Conservation (phyloP, 345 rosid species). For the Schrenkiella parvula region DNA sequence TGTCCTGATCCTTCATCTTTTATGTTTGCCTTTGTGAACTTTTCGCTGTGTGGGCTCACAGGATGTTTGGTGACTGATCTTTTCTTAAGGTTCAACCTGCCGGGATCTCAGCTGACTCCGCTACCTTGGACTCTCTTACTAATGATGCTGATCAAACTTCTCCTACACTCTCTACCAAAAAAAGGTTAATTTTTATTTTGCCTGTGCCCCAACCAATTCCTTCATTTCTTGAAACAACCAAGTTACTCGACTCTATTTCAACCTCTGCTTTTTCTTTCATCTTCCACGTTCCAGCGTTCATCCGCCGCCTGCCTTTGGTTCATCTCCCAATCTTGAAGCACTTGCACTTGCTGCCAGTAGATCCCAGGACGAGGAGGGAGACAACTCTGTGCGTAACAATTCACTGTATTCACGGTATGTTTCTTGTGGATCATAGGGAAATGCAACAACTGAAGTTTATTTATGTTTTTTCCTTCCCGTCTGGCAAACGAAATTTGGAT, state of each 20-base stretch:
- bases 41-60: constrained; percentile 28
- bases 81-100: constrained; percentile 62
- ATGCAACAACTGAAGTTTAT: not conserved
- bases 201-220: not conserved
- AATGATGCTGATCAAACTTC: constrained; percentile 35
- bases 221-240: not conserved
- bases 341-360: constrained; percentile 65
- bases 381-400: constrained; percentile 75
- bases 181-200: constrained; percentile 47
- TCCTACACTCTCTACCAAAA: constrained; percentile 31
- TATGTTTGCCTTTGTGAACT: constrained; percentile 13
- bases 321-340: constrained; percentile 92
- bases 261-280: not conserved
- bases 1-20: constrained; percentile 6
- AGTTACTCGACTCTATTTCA: not conserved
- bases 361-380: constrained; percentile 50
- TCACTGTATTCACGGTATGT: constrained; percentile 58
- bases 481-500: not conserved
- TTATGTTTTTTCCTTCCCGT: not conserved
- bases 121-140: constrained; percentile 30
- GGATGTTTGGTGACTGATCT: constrained; percentile 32
- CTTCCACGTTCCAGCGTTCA: constrained; percentile 62
- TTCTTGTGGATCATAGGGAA: not conserved
- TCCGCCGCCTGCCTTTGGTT: constrained; percentile 99
- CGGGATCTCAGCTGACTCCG: constrained; percentile 40